phyloP scores from a whole-genome alignment of 495 filamentous ascomycete genomes.

The Penicillium taxi region DNA sequence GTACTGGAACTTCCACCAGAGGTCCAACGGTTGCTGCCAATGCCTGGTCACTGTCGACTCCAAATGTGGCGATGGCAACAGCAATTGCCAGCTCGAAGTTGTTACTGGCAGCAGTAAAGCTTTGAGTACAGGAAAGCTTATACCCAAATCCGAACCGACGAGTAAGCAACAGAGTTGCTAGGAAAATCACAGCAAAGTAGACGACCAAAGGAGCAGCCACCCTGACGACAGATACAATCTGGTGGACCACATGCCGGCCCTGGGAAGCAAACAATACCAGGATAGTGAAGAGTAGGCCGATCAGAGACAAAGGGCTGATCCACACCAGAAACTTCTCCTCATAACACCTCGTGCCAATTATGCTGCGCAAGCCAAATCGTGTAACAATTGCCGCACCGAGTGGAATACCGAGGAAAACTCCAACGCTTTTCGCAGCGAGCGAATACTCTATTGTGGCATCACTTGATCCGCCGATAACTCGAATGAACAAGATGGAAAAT shows the following conservation, averaged over 20 bases:
- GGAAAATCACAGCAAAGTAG: slow-evolving; percentile 72
- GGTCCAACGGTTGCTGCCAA: slow-evolving; percentile 87
- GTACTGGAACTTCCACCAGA: slow-evolving; percentile 82
- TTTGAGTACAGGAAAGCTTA: slow-evolving; percentile 64
- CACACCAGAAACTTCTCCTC: slow-evolving; percentile 61
- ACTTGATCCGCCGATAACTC: slow-evolving; percentile 47
- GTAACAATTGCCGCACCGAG: slow-evolving; percentile 72
- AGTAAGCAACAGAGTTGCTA: slow-evolving; percentile 51
- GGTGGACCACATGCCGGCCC: slow-evolving; percentile 68
- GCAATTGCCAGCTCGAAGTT: slow-evolving; percentile 95
- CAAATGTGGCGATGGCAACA: slow-evolving; percentile 79
- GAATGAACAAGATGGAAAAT: slow-evolving; percentile 68
- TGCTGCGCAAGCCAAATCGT: slow-evolving; percentile 51
- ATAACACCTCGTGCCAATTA: slow-evolving; percentile 53
- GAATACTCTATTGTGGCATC: slow-evolving; percentile 53
- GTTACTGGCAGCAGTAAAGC: slow-evolving; percentile 91
- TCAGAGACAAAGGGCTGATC: slow-evolving; percentile 64
- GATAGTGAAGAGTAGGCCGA: slow-evolving; percentile 82
- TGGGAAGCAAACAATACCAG: slow-evolving; percentile 79
- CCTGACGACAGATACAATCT: slow-evolving; percentile 73
- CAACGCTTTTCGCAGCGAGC: slow-evolving; percentile 70
- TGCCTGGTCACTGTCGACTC: slow-evolving; percentile 72
- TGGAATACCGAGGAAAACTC: slow-evolving; percentile 79
- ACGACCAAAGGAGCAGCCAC: slow-evolving; percentile 74
- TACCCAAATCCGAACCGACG: slow-evolving; percentile 66